A percentile compares a stretch with the other conserved stretches of the same genome.
phyloP scores from a whole-genome alignment of 2,329 filamentous ascomycete species.

The Xylariaceae sp. region DNA sequence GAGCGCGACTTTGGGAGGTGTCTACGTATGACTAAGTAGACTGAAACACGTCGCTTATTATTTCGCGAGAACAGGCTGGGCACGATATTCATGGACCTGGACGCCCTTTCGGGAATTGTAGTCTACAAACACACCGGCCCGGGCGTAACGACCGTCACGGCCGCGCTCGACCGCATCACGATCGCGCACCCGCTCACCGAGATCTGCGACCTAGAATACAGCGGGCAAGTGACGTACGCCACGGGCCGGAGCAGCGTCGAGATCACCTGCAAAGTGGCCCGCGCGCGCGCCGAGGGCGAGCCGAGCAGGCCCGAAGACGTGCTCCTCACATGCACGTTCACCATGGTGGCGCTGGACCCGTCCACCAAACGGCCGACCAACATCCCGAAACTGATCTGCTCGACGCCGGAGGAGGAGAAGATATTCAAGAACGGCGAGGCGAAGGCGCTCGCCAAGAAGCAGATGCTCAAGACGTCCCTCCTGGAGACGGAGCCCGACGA shows the following conservation, averaged over 20 bases:
- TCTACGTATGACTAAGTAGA: neutral
- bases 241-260: slow-evolving; percentile 69
- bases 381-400: slow-evolving; percentile 47
- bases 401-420: slow-evolving; percentile 59
- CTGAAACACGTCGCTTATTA: neutral
- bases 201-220: slow-evolving; percentile 73
- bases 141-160: slow-evolving; percentile 46
- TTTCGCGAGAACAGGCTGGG: slow-evolving; percentile 51
- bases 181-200: slow-evolving; percentile 67
- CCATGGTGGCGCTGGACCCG: slow-evolving; percentile 70
- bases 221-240: slow-evolving; percentile 58
- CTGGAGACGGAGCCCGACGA: slow-evolving; percentile 64
- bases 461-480: slow-evolving; percentile 54
- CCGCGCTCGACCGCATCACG: slow-evolving; percentile 45
- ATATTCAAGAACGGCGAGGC: slow-evolving; percentile 60
- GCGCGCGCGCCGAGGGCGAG: slow-evolving; percentile 56
- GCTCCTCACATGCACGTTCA: slow-evolving; percentile 53
- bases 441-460: slow-evolving; percentile 54
- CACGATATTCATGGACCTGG: slow-evolving; percentile 73
- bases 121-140: slow-evolving; percentile 64
- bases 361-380: slow-evolving; percentile 60
- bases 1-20: no score
- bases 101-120: slow-evolving; percentile 70
- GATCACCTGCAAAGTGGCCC: slow-evolving; percentile 67
- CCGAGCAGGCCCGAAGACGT: slow-evolving; percentile 40